phyloP scores from a whole-genome alignment of 805 yeast species.

The Lipomyces spencermartinsiae region DNA sequence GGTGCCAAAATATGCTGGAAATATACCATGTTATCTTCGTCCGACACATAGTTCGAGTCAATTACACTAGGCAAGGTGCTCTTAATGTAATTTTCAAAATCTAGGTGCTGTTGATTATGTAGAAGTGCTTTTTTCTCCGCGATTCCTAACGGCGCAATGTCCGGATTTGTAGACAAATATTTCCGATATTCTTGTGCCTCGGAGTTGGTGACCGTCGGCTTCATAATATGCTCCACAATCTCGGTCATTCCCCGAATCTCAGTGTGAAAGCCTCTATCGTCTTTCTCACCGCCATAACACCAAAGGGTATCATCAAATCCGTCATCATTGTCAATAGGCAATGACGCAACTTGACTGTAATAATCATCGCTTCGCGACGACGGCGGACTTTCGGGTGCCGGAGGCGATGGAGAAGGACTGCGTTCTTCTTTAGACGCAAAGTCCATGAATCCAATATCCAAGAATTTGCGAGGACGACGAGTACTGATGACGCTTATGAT shows the following conservation, averaged over 20 bases:
- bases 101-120: slow-evolving; percentile 22
- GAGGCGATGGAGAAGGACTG: slow-evolving; percentile 28
- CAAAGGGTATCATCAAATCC: slow-evolving; percentile 30
- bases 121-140: slow-evolving; percentile 24
- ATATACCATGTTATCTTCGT: slow-evolving; percentile 30
- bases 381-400: slow-evolving; percentile 11
- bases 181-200: slow-evolving; percentile 38
- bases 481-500: slow-evolving; percentile 37
- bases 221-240: slow-evolving; percentile 35
- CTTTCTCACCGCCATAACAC: slow-evolving; percentile 33
- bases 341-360: slow-evolving; percentile 23
- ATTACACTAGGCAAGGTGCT: slow-evolving; percentile 42
- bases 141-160: slow-evolving; percentile 24
- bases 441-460: slow-evolving; percentile 35
- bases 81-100: slow-evolving; percentile 64
- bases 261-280: slow-evolving; percentile 15
- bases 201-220: slow-evolving; percentile 30
- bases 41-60: slow-evolving; percentile 21
- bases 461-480: slow-evolving; percentile 26
- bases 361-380: slow-evolving; percentile 21
- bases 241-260: slow-evolving; percentile 24
- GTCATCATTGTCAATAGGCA: slow-evolving; percentile 33
- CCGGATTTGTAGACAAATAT: slow-evolving; percentile 34
- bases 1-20: slow-evolving; percentile 30
- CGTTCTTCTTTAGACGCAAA: slow-evolving; percentile 26